Conservation (phyloP, 768 basidiomycete genomes). For the Leccinum boreale region DNA sequence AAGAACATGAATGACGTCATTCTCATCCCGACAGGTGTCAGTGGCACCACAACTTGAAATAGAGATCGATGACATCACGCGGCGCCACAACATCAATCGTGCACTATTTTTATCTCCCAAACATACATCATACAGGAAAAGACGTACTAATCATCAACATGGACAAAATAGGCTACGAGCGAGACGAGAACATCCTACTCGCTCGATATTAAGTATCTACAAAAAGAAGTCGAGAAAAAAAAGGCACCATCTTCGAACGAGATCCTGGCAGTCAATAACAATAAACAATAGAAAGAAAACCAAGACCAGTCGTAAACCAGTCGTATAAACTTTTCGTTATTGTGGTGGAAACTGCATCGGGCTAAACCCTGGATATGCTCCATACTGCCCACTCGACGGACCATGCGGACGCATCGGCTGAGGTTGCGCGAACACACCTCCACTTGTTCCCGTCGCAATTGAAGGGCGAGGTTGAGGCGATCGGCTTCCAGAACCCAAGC, state of each 20-base stretch:
- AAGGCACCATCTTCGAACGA: background rate
- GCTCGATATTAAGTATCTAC: background rate
- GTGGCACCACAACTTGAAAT: background rate
- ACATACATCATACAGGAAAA: conserved; percentile 37
- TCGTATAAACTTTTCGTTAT: background rate
- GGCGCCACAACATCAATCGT: background rate
- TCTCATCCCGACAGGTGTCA: background rate
- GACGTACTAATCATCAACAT: background rate
- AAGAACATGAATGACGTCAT: background rate
- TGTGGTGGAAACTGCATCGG: conserved; percentile 25
- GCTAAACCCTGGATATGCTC: conserved; percentile 18
- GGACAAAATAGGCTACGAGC: background rate
- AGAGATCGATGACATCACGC: background rate
- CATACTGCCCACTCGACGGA: conserved; percentile 16
- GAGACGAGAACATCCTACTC: background rate
- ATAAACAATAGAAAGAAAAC: conserved; percentile 11
- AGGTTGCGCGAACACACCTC: conserved; percentile 22
- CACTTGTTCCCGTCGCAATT: conserved; percentile 5
- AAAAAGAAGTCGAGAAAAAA: background rate
- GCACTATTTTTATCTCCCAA: background rate
- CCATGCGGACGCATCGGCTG: conserved; percentile 20
- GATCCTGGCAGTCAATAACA: conserved; percentile 20
- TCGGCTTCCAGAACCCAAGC: conserved; percentile 9
- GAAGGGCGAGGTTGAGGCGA: conserved; percentile 21
- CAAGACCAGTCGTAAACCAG: background rate